These are phyloP conservation scores for Trametes cingulata DNA, from an alignment of 768 basidiomycete species.

Conservation along the genomic window DNA sequence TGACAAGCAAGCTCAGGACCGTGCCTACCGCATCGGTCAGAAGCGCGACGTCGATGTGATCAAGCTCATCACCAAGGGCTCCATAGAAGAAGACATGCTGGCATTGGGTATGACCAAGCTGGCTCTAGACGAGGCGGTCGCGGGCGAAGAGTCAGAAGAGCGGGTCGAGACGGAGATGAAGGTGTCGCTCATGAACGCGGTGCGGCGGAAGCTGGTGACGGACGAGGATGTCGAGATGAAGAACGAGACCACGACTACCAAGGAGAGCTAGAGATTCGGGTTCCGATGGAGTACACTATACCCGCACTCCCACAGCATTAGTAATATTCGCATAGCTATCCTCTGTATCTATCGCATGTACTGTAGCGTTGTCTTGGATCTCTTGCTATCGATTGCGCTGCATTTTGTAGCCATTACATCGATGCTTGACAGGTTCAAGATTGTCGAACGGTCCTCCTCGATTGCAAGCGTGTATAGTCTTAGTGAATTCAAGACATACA, in stretches of 20 bases:
- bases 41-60: constrained; percentile 93
- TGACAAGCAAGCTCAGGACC: constrained; percentile 96
- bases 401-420: constrained; percentile 3
- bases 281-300: constrained; percentile 11
- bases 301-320: constrained; percentile 4
- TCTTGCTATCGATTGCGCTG: constrained; percentile 17
- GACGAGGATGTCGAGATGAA: constrained; percentile 24
- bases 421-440: neutral
- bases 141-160: constrained; percentile 66
- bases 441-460: too few species aligned
- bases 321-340: constrained; percentile 15
- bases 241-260: neutral
- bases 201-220: constrained; percentile 73
- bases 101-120: constrained; percentile 87
- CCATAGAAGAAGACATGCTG: constrained; percentile 97
- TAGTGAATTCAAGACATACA: too few species aligned
- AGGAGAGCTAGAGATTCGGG: neutral
- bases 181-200: constrained; percentile 79
- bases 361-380: constrained; percentile 10
- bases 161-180: constrained; percentile 77
- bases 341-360: constrained; percentile 24
- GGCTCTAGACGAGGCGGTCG: constrained; percentile 91
- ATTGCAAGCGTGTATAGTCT: too few species aligned
- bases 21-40: constrained; percentile 96
- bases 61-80: constrained; percentile 87